Conservation (phyloP, 257 asterid species). For the Solanum ossicruentum region DNA sequence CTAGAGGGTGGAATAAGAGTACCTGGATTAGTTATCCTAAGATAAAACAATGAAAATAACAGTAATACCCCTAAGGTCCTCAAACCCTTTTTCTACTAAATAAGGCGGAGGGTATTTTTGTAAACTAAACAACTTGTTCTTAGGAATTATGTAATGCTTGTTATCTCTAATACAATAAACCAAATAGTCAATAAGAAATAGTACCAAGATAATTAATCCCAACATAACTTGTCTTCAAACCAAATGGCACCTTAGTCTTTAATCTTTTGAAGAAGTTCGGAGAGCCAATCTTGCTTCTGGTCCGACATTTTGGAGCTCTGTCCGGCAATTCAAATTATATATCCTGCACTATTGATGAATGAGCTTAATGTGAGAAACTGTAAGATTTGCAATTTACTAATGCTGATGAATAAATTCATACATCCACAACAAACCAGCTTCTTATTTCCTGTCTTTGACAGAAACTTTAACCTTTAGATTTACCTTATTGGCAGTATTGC, state of each 20-base stretch:
- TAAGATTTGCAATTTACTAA: background rate
- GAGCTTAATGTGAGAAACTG: background rate
- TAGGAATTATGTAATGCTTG: background rate
- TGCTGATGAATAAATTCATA: background rate
- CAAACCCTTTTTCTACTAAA: background rate
- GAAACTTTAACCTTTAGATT: background rate
- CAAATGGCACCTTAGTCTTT: background rate
- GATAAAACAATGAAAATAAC: background rate
- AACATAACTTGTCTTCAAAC: background rate
- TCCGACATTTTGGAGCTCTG: background rate
- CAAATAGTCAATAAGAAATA: background rate
- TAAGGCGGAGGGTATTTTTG: background rate
- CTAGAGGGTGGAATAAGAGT: too few species aligned
- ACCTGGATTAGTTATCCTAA: background rate
- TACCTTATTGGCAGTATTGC: conserved; percentile 21
- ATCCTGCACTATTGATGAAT: background rate
- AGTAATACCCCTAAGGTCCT: background rate
- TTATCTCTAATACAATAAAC: background rate
- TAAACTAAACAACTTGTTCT: background rate
- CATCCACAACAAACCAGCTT: background rate
- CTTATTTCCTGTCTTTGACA: background rate
- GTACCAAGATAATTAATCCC: background rate
- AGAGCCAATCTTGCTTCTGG: background rate
- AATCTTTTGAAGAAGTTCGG: background rate
- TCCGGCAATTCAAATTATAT: background rate